A percentile compares a stretch with the other conserved stretches of the same genome.
phyloP scores from a whole-genome alignment of 108 stramenopile genomes.

The Fragilariopsis cylindrus region DNA sequence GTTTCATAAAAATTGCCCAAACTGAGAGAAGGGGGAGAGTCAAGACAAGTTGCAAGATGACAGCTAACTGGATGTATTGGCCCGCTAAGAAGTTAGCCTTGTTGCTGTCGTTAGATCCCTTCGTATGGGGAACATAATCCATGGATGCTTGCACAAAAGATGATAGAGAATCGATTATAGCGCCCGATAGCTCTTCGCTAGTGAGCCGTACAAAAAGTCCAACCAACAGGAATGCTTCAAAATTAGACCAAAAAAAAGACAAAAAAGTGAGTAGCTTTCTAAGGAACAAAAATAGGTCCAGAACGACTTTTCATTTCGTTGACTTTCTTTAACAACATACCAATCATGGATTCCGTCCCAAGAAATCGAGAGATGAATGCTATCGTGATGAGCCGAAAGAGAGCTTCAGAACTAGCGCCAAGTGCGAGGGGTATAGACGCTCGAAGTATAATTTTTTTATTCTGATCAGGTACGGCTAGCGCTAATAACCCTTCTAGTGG shows the following conservation, averaged over 20 bases:
- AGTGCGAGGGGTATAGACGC: conserved; percentile 40
- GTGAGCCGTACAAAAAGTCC: conserved; percentile 47
- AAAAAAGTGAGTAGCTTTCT: neutral
- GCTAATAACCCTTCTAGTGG: conserved; percentile 29
- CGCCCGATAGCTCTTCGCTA: conserved; percentile 52
- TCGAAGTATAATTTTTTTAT: conserved; percentile 32
- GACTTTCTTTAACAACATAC: neutral
- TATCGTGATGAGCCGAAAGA: conserved; percentile 37
- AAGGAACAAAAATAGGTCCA: neutral
- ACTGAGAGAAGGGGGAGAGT: conserved; percentile 40
- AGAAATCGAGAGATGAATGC: conserved; percentile 53
- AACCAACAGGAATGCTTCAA: conserved; percentile 44
- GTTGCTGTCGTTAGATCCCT: neutral
- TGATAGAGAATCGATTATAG: conserved; percentile 49
- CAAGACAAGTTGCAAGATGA: conserved; percentile 40
- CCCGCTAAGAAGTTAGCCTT: conserved; percentile 33
- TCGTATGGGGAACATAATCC: neutral
- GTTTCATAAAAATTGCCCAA: conserved; percentile 43
- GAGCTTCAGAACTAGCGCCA: conserved; percentile 42
- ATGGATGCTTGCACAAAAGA: conserved; percentile 34
- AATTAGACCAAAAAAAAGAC: neutral
- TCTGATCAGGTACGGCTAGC: conserved; percentile 39
- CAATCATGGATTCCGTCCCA: conserved; percentile 49
- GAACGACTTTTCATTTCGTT: no score
- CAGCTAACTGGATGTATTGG: conserved; percentile 49